Percentiles rank a stretch among this genome's conserved stretches.
Evolutionary conservation across 2,329 filamentous ascomycete genomes (phyloP).

Genomic region (Hymenoscyphus repandus): DNA sequence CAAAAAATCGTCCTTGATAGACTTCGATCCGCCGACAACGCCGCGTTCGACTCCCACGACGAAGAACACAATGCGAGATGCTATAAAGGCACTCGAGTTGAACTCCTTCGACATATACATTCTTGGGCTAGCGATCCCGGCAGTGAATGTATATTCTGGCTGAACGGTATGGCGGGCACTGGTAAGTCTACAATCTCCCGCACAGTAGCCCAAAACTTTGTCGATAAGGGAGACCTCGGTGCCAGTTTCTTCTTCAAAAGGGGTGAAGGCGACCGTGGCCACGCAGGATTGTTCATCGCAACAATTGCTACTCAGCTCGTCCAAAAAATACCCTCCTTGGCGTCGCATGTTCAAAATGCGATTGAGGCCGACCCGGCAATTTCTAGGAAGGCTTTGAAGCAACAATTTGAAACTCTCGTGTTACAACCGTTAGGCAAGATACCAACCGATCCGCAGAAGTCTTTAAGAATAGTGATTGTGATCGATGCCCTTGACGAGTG

Average conservation of each 20-base stretch:
- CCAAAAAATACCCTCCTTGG: conserved; percentile 27
- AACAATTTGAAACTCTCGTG: conserved; percentile 40
- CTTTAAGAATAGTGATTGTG: conserved; percentile 10
- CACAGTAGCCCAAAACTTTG: conserved; percentile 17
- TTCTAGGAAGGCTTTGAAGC: conserved; percentile 22
- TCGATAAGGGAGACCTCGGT: conserved; percentile 15
- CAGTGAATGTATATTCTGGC: conserved; percentile 32
- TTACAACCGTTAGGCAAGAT: conserved; percentile 26
- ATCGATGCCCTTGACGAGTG: conserved; percentile 33
- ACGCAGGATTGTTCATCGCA: conserved; percentile 13
- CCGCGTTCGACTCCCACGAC: conserved; percentile 33
- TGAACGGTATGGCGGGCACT: conserved; percentile 31
- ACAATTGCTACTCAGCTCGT: conserved; percentile 8
- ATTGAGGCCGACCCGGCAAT: conserved; percentile 32
- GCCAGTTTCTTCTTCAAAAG: conserved; percentile 30
- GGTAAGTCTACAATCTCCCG: conserved; percentile 9
- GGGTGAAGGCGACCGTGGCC: conserved; percentile 16
- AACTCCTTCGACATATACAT: conserved; percentile 30
- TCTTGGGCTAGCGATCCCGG: conserved; percentile 29
- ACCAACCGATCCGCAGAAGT: conserved; percentile 4
- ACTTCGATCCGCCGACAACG: conserved; percentile 8
- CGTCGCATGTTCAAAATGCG: conserved; percentile 23
- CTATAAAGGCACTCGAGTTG: conserved; percentile 29
- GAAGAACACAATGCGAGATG: conserved; percentile 33
- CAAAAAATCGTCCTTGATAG: conserved; percentile 21